Percentiles rank a stretch among this genome's conserved stretches.
phyloP scores from a whole-genome alignment of 2,329 filamentous ascomycete species.

The Colletotrichum destructivum region DNA sequence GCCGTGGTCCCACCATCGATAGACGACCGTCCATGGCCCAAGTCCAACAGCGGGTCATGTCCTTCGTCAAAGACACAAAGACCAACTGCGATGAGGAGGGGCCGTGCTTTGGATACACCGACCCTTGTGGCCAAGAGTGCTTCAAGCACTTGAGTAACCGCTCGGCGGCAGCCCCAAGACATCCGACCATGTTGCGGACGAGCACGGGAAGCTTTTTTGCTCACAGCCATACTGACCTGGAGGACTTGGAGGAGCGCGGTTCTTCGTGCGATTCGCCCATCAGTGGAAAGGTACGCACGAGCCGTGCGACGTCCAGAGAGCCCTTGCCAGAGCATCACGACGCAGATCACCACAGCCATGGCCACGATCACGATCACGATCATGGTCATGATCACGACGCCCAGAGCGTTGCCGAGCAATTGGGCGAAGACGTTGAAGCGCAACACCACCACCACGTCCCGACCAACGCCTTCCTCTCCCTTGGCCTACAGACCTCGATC shows the following conservation, averaged over 20 bases:
- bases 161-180: slow-evolving; percentile 51
- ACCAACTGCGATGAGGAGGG: slow-evolving; percentile 73
- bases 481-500: slow-evolving; percentile 95
- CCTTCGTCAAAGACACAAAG: slow-evolving; percentile 77
- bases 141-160: slow-evolving; percentile 70
- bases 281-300: slow-evolving; percentile 54
- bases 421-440: slow-evolving; percentile 60
- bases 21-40: slow-evolving; percentile 69
- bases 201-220: slow-evolving; percentile 55
- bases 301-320: slow-evolving; percentile 58
- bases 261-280: slow-evolving; percentile 49
- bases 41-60: slow-evolving; percentile 71
- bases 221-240: slow-evolving; percentile 47
- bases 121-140: slow-evolving; percentile 77
- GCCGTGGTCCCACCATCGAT: slow-evolving; percentile 50
- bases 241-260: slow-evolving; percentile 50
- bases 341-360: slow-evolving; percentile 45
- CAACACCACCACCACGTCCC: slow-evolving; percentile 95
- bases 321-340: slow-evolving; percentile 47
- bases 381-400: slow-evolving; percentile 42
- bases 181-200: slow-evolving; percentile 58
- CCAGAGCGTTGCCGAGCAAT: slow-evolving; percentile 49
- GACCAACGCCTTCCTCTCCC: slow-evolving; percentile 91
- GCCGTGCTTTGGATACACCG: slow-evolving; percentile 75
- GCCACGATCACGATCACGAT: slow-evolving; percentile 32